Percentiles rank a stretch among this genome's conserved stretches.
These are phyloP conservation scores for Backusella sp. DNA, from an alignment of 192 early-diverging fungal species.

Conservation along the genomic window DNA sequence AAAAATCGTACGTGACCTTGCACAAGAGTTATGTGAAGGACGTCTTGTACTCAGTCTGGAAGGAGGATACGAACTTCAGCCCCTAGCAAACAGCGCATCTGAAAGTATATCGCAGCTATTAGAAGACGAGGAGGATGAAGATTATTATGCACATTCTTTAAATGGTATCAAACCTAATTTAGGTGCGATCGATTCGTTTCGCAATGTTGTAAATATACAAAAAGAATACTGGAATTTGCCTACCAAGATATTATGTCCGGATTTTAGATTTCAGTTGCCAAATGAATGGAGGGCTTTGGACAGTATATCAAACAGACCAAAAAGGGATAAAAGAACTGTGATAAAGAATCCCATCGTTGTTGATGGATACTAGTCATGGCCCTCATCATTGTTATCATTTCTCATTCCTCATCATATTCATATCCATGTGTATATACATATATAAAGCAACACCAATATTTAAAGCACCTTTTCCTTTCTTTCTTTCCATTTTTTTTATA, in stretches of 20 bases:
- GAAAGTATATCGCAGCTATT: conserved; percentile 45
- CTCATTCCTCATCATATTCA: neutral
- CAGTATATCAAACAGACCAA: conserved; percentile 43
- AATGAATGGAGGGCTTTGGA: conserved; percentile 46
- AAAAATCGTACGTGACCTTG: conserved; percentile 57
- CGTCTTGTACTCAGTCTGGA: conserved; percentile 66
- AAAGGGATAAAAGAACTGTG: conserved; percentile 34
- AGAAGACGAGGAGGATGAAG: conserved; percentile 30
- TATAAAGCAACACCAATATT: no score
- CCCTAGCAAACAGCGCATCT: conserved; percentile 39
- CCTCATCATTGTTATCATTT: neutral
- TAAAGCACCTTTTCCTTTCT: neutral
- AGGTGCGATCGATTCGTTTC: conserved; percentile 38
- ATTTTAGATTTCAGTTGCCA: conserved; percentile 46
- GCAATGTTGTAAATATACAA: conserved; percentile 39
- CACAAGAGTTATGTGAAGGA: conserved; percentile 49
- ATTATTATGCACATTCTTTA: conserved; percentile 41
- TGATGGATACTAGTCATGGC: conserved; percentile 26
- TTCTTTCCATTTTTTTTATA: neutral
- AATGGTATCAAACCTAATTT: conserved; percentile 50
- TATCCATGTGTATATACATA: neutral
- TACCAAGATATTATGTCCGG: conserved; percentile 30
- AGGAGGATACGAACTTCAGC: conserved; percentile 53
- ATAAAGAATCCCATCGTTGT: conserved; percentile 13
- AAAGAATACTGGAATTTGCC: conserved; percentile 51